Evolutionary conservation across 306 rosid species (phyloP), one percentile per base, ranked within the genome.

Genomic region (Hippophae rhamnoides): DNA sequence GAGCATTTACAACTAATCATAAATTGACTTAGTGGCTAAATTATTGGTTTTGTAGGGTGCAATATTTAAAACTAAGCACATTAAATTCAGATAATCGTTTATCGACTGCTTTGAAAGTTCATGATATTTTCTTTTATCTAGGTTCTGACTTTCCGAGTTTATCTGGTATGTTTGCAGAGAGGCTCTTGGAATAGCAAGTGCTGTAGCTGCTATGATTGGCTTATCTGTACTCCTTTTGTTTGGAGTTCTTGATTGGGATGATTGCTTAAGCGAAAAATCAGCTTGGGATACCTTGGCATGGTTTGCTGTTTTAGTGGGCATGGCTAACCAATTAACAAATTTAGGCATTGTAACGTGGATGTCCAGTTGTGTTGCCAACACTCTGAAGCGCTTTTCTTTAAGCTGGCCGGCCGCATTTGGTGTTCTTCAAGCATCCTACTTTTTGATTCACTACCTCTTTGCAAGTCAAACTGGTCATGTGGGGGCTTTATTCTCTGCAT

Each of bases 251-350:
- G 81, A 86, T 64, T 92, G 99, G 99, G 61, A 84, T 68, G 99
- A 92, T 69, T 92, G 99, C 69, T 77, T 88, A 81, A 60, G 78
- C 13, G 99, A 92, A 57, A 88, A 84, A 73, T 84, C 96, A 0
- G 99, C 99, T 0, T 92, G 99, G 99, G 97, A 92, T 74, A 92
- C 99, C 63, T 76, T 92, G 70, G 90, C 89, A 61, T 92, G 99
- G 99, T 92, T 92, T 44, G 93, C 94, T 43, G 83, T 88, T 74
- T 80, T 88, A 38, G 96, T 92, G 49, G 95, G 99, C 52, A 82
- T 92, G 99, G 99, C 99, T 11, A 57, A 88, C 66, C 99, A 92
- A 68, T 72, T 92, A 81, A 88, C 99, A 25, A 84, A 79, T 62
- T 88, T 88, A 10, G 99, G 96, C 38, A 79, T 92, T 6, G 88